Evolutionary conservation across 1,284 basidiomycete genomes (phyloP), one percentile per base, ranked within the genome.

Genomic region (Tausonia pullulans): DNA sequence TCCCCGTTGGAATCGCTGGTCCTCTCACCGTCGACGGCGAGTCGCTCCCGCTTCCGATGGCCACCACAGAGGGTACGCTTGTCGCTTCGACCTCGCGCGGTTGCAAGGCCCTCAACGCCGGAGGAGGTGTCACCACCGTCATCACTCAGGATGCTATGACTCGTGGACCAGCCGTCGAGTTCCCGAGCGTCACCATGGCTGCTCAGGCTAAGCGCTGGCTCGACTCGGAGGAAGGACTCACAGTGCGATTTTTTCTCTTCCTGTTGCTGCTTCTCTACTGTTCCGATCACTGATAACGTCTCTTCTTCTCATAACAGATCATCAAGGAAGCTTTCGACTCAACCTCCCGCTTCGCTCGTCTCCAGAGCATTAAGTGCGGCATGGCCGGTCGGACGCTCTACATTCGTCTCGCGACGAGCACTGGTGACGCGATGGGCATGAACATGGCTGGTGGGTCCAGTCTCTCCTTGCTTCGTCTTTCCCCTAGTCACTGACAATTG

Each of bases 361-460:
- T 97, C 62, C 84, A 87, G 76, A 82, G 81, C 62, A 80, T 96
- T 71, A 93, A 94, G 81, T 86, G 85, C 59, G 87, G 87, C 0
- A 79, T 95, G 73, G 93, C 93, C 2, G 93, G 93, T 39, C 82
- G 93, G 52, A 97, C 93, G 50, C 79, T 99, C 51, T 98, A 87
- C 75, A 87, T 98, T n/a, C 84, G 96, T 58, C 98, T 99, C 73
- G 89, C 89, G 58, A 98, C 93, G 66, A 87, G 82, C 61, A 98
- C 96, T 0, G 96, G 96, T 64, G 96, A 98, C 74, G 96, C 95
- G 44, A 99, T 98, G 95, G 95, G 95, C 46, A 98, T 99, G 96
- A 99, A 99, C 81, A 99, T 99, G 95, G 65, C 65, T 41, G 65
- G 64, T 65, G 3, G 39, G 64, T 65, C 69, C 67, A 71, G 5